These are phyloP conservation scores for Anastatica hierochuntica DNA, from an alignment of 345 rosid genomes.

Conservation along the genomic window DNA sequence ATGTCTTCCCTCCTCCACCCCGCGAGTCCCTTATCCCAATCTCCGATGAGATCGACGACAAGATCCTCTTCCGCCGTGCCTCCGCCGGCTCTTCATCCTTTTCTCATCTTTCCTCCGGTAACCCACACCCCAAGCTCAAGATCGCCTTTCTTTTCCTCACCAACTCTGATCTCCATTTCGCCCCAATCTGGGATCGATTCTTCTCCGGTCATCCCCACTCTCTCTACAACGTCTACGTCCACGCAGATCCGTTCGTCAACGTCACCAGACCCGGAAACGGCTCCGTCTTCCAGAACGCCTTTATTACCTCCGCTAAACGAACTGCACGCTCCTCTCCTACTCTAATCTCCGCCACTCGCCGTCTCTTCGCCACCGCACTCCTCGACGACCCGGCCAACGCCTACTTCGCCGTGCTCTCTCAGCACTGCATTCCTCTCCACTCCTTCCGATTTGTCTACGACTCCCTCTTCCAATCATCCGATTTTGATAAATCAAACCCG, in stretches of 20 bases:
- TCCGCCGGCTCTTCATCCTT: background rate
- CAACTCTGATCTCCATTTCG: constrained; percentile 1
- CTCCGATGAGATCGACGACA: constrained; percentile 10
- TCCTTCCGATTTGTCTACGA: background rate
- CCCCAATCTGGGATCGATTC: constrained; percentile 4
- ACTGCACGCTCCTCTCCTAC: background rate
- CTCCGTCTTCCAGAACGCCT: background rate
- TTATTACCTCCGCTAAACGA: background rate
- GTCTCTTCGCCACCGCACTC: background rate
- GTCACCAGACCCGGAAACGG: background rate
- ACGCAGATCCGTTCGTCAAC: constrained; percentile 7
- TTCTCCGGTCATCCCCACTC: background rate
- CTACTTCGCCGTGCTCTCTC: constrained; percentile 2
- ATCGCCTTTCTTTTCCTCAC: constrained; percentile 3
- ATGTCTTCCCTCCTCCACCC: background rate
- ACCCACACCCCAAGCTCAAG: background rate
- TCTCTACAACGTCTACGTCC: constrained; percentile 9
- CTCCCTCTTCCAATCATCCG: background rate
- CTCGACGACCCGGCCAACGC: constrained; percentile 2
- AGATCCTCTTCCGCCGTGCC: background rate
- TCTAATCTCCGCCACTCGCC: constrained; percentile 6
- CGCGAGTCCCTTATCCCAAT: background rate
- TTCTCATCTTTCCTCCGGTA: background rate
- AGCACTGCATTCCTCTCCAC: constrained; percentile 1
- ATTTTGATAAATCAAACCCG: background rate